Base-by-base conservation (phyloP, 1,284 basidiomycete genomes). In the Entoloma clypeatum region DNA sequence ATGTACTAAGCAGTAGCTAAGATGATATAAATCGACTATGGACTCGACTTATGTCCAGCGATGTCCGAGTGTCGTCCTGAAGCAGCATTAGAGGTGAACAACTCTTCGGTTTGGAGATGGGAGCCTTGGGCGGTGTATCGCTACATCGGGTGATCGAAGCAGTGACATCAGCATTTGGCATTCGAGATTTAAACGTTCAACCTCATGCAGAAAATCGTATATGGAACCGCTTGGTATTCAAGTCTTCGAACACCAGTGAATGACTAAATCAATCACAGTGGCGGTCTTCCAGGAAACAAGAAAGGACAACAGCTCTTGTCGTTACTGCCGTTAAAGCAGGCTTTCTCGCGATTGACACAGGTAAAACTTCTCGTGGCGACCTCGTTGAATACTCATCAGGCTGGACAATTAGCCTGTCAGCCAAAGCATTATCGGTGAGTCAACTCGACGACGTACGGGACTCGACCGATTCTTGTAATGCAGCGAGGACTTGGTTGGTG, bases 401-500 rank as follows among this genome's bases (percentile, higher is more conserved):
- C 10, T 28, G 45, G 17, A 19, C 2, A 24, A n/a, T 59, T 61
- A 70, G 87, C 88, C 14, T 84, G 85, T 51, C 88, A 91, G 53
- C 75, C 71, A 5, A 81, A 86, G 58, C 84, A 87, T 55, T 88
- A 88, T 52, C 73, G 77, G 85, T 82, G 50, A 39, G 62, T 47
- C 18, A 24, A 32, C 24, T 36, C 19, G 16, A 7, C 10, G 31
- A 16, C 13, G 19, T 30, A n/a, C 21, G 17, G 23, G 8, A 37
- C 10, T 30, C 39, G 31, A 39, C 33, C 18, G 41, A 35, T 44
- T 32, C 19, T 13, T 24, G 9, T 24, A 3, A 45, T 24, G n/a
- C 26, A 88, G 88, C 36, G 87, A 91, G 56, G 81, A 87, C 50
- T 72, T 88, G 0, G 86, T 90, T 4, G 88, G 89, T 4, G 71